Evolutionary conservation across 1,284 basidiomycete species (phyloP).

Genomic region (Malassezia brasiliensis): DNA sequence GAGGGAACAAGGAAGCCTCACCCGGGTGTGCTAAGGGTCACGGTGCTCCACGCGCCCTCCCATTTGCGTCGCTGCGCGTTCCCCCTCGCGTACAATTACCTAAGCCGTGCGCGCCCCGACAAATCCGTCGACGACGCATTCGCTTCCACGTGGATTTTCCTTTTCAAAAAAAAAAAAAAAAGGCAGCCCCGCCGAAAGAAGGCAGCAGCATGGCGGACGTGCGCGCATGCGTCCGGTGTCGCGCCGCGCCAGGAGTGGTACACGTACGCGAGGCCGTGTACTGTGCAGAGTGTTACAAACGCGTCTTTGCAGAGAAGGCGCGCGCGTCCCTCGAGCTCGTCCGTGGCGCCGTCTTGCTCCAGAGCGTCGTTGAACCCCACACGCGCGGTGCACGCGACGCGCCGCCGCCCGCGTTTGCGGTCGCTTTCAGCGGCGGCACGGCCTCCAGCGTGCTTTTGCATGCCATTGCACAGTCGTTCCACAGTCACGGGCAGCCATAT

Average conservation of each 20-base stretch:
- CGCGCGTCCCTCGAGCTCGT: constrained; percentile 29
- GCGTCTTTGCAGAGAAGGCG: constrained; percentile 30
- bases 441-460: constrained; percentile 18
- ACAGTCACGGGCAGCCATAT: neutral
- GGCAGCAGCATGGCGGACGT: neutral
- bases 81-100: constrained; percentile 7
- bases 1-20: neutral
- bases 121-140: constrained; percentile 15
- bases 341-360: constrained; percentile 29
- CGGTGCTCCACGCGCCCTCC: constrained; percentile 4
- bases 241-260: constrained; percentile 15
- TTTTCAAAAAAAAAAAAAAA: neutral
- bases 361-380: constrained; percentile 19
- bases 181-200: neutral
- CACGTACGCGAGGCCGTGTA: constrained; percentile 32
- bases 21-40: neutral
- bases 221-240: constrained; percentile 29
- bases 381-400: neutral
- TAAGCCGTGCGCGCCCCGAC: constrained; percentile 11
- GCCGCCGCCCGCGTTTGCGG: constrained; percentile 12
- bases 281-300: constrained; percentile 26
- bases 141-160: constrained; percentile 7
- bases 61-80: constrained; percentile 13
- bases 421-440: constrained; percentile 18
- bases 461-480: constrained; percentile 8